Evolutionary conservation across 23 red algal species (phyloP), one percentile per base, ranked within the genome.

Genomic region (Gracilaria vermiculophylla): DNA sequence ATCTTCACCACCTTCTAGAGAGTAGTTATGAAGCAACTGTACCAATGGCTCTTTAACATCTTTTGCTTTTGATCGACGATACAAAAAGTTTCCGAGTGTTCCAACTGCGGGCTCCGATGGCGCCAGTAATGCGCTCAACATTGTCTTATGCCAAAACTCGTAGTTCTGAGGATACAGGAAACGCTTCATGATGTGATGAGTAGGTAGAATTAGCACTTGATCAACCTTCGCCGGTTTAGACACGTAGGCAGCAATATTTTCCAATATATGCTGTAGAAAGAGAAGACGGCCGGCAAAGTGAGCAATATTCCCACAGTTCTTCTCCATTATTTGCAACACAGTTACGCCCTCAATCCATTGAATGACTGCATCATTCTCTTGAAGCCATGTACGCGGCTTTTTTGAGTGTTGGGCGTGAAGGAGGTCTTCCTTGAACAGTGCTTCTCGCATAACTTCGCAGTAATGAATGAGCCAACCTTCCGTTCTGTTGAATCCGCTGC

Each of bases 281-380:
- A 92, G 57, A 5, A 72, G 50, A 23, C 94, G 87, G 1, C 94
- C 94, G 13, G 82, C 69, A 58, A 87, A 96, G 67, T 96, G 94
- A 50, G 94, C 94, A 73, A 96, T 96, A 51, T 96, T 96, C 16
- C 88, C 86, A 62, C 94, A 96, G 75, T 90, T 92, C 32, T 85
- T 92, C 35, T 92, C 86, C 43, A 96, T 33, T 43, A 92, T 49
- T 60, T 96, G 94, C 44, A 96, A 29, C 11, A 92, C 66, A n/a
- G 87, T 96, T 11, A 84, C 27, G 17, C 78, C 90, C 34, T 87
- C 78, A 29, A 96, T 62, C 94, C 94, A 96, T 55, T 77, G 50
- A 32, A 93, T 85, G 24, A 78, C 55, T 41, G 56, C 76, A n/a
- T 77, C 55, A 13, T 84, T 78, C 37, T 93, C 82, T 60, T 78